phyloP scores from a whole-genome alignment of 768 basidiomycete genomes.

The Podaxis mareebaensis region DNA sequence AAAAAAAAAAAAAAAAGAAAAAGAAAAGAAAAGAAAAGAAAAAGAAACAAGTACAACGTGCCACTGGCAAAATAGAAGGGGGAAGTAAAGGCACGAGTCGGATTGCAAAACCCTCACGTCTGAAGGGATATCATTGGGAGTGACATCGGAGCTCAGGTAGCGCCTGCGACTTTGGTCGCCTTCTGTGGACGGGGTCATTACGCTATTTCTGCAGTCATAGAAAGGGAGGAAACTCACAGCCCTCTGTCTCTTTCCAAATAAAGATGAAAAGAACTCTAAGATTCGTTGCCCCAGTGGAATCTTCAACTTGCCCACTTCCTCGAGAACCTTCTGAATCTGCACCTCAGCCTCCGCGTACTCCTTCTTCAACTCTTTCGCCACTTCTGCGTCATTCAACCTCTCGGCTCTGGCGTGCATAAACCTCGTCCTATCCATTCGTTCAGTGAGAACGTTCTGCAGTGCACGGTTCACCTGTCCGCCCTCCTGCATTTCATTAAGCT shows the following conservation, averaged over 20 bases:
- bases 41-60: too few species aligned
- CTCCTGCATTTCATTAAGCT: too few species aligned
- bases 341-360: conserved; percentile 12
- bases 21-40: too few species aligned
- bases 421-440: conserved; percentile 17
- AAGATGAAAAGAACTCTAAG: neutral
- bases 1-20: too few species aligned
- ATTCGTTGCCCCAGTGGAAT: conserved; percentile 13
- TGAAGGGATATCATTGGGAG: neutral
- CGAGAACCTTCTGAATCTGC: conserved; percentile 23
- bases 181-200: neutral
- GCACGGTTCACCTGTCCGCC: conserved; percentile 7
- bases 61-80: too few species aligned
- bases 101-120: too few species aligned
- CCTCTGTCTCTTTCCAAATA: conserved; percentile 7
- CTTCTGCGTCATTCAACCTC: conserved; percentile 15
- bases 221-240: neutral
- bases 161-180: conserved; percentile 4
- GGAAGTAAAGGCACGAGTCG: too few species aligned
- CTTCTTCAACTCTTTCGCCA: conserved; percentile 12
- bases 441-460: conserved; percentile 16
- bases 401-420: conserved; percentile 1
- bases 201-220: too few species aligned
- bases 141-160: neutral
- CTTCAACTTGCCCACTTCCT: conserved; percentile 19